Percentiles rank a stretch among this genome's conserved stretches.
Conservation (phyloP, 1,139 yeast species). For the Pneumocystis jirovecii region DNA sequence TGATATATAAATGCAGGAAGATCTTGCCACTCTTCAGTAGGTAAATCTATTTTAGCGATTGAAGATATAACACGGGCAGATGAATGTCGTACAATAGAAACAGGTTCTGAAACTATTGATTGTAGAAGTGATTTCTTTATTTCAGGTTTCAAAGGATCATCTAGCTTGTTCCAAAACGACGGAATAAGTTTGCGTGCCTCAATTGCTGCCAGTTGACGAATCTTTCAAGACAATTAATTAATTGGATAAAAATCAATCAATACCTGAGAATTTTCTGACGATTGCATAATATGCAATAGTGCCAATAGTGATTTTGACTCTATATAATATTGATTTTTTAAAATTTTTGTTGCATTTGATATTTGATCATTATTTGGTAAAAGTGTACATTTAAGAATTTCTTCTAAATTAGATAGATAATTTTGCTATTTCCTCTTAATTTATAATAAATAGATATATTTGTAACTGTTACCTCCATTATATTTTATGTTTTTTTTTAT, state of each 20-base stretch:
- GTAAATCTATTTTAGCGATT: conserved; percentile 64
- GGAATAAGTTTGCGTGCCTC: conserved; percentile 77
- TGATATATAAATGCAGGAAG: conserved; percentile 56
- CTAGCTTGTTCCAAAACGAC: conserved; percentile 47
- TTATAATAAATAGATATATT: background rate
- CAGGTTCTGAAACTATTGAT: conserved; percentile 49
- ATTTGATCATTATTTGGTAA: background rate
- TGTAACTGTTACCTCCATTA: background rate
- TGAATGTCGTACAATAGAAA: conserved; percentile 69
- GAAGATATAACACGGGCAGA: conserved; percentile 80
- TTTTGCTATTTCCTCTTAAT: background rate
- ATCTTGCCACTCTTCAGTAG: conserved; percentile 56
- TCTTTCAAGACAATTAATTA: conserved; percentile 38
- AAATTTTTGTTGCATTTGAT: conserved; percentile 52
- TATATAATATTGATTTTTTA: conserved; percentile 61
- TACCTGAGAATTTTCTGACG: conserved; percentile 15
- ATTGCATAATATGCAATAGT: conserved; percentile 64
- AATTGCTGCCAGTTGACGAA: conserved; percentile 79
- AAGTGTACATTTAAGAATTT: background rate
- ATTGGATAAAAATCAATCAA: background rate
- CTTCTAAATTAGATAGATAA: background rate
- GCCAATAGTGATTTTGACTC: conserved; percentile 66
- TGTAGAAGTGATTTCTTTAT: conserved; percentile 57
- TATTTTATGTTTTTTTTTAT: background rate
- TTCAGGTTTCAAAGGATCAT: conserved; percentile 35